Evolutionary conservation across 1,284 basidiomycete species (phyloP).

Genomic region (Cutaneotrichosporon cutaneum): DNA sequence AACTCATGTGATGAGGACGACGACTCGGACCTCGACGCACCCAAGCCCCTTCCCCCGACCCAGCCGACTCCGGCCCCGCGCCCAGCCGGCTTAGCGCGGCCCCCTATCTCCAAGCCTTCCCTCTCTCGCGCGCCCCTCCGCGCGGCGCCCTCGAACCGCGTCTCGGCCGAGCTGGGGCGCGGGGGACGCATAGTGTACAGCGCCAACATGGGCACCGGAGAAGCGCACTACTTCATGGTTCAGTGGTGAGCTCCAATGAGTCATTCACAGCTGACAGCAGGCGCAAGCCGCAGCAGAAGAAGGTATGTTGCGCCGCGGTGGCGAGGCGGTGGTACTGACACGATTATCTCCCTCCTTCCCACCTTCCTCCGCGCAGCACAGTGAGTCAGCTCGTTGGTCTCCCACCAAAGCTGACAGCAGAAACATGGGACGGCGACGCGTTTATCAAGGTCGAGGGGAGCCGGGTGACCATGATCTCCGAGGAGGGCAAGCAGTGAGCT

Average conservation of each 20-base stretch:
- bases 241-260: constrained; percentile 44
- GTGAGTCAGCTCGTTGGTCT: constrained; percentile 29
- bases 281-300: constrained; percentile 52
- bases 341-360: not conserved
- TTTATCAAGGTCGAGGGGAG: constrained; percentile 61
- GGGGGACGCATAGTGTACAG: constrained; percentile 32
- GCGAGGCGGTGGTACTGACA: constrained; percentile 6
- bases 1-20: constrained; percentile 26
- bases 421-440: constrained; percentile 56
- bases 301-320: constrained; percentile 29
- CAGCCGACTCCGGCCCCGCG: not conserved
- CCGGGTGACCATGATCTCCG: constrained; percentile 54
- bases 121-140: constrained; percentile 1
- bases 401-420: constrained; percentile 25
- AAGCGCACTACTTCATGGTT: constrained; percentile 40
- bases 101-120: not conserved
- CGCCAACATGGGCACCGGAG: constrained; percentile 5
- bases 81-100: not conserved
- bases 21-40: constrained; percentile 21
- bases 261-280: constrained; percentile 30
- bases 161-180: constrained; percentile 14
- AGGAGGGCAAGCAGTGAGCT: constrained; percentile 53
- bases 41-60: constrained; percentile 16
- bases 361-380: constrained; percentile 35
- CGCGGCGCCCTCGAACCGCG: not conserved